These are phyloP conservation scores for Barnettozyma pratensis DNA, from an alignment of 805 yeast species.

Conservation along the genomic window DNA sequence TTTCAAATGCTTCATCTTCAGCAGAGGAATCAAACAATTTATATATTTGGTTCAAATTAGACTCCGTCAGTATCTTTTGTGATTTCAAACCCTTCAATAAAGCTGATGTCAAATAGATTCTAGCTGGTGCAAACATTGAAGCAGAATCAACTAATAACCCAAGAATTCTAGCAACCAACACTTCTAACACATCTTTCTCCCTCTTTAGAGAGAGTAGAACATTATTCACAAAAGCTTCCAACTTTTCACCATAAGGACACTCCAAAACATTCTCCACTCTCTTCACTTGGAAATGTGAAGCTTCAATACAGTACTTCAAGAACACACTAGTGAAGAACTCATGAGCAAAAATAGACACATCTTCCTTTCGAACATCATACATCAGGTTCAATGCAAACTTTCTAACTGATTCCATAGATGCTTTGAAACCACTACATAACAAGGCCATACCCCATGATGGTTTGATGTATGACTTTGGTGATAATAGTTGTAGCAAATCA, in stretches of 20 bases:
- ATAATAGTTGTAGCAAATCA: slow-evolving; percentile 54
- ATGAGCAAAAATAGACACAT: slow-evolving; percentile 42
- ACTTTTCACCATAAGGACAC: slow-evolving; percentile 56
- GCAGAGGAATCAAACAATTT: slow-evolving; percentile 32
- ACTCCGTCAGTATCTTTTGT: slow-evolving; percentile 16
- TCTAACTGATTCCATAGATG: slow-evolving; percentile 74
- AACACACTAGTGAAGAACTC: slow-evolving; percentile 38
- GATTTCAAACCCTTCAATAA: slow-evolving; percentile 45
- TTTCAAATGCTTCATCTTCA: slow-evolving; percentile 52
- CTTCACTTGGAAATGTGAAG: slow-evolving; percentile 51
- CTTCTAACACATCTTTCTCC: slow-evolving; percentile 26
- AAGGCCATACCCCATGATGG: slow-evolving; percentile 69
- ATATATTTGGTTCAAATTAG: slow-evolving; percentile 27
- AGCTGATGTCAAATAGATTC: slow-evolving; percentile 57
- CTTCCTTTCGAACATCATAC: slow-evolving; percentile 42
- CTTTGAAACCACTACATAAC: slow-evolving; percentile 70
- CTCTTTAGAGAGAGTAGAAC: slow-evolving; percentile 28
- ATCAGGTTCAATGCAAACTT: slow-evolving; percentile 54
- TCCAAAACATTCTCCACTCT: slow-evolving; percentile 25
- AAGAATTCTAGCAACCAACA: slow-evolving; percentile 31
- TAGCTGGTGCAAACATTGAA: slow-evolving; percentile 63
- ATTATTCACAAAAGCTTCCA: slow-evolving; percentile 40
- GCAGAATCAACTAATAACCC: slow-evolving; percentile 41
- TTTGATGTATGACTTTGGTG: slow-evolving; percentile 46
- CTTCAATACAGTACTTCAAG: slow-evolving; percentile 58